These are phyloP conservation scores for Pseudogymnoascus sp. DNA, from an alignment of 2,329 filamentous ascomycete species.

Conservation along the genomic window DNA sequence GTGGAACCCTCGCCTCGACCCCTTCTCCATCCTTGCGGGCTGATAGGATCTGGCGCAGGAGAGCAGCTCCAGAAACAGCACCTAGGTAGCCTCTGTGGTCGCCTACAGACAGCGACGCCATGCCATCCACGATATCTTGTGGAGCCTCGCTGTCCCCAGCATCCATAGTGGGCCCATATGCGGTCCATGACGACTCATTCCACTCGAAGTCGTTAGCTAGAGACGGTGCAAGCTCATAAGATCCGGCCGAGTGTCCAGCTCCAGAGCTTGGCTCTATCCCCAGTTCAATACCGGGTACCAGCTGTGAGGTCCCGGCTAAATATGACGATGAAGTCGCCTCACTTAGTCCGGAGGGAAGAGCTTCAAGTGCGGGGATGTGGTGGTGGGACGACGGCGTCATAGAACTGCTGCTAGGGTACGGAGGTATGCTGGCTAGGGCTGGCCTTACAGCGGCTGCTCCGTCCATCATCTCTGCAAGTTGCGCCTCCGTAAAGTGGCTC, in stretches of 20 bases:
- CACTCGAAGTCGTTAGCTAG: slow-evolving; percentile 6
- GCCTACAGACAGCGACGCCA: slow-evolving; percentile 16
- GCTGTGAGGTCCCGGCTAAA: not conserved
- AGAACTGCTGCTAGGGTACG: not conserved
- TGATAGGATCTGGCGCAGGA: slow-evolving; percentile 13
- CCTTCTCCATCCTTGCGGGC: not conserved
- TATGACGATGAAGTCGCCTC: not conserved
- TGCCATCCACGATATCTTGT: slow-evolving; percentile 14
- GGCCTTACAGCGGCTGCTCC: not conserved
- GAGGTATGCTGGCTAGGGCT: not conserved
- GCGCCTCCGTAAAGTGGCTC: slow-evolving; percentile 7
- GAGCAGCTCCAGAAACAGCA: slow-evolving; percentile 15
- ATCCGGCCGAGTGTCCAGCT: not conserved
- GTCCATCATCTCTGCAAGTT: slow-evolving; percentile 8
- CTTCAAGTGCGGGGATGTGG: not conserved
- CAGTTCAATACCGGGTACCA: not conserved
- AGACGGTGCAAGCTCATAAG: slow-evolving; percentile 7
- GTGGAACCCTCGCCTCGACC: not conserved
- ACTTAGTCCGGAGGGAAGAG: not conserved
- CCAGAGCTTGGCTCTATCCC: not conserved
- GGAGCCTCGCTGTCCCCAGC: not conserved
- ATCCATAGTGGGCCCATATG: not conserved
- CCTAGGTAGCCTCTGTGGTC: slow-evolving; percentile 16
- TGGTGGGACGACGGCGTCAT: not conserved
- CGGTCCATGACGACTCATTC: slow-evolving; percentile 7